phyloP scores from a whole-genome alignment of 257 asterid genomes.

The Solanum sejunctum region DNA sequence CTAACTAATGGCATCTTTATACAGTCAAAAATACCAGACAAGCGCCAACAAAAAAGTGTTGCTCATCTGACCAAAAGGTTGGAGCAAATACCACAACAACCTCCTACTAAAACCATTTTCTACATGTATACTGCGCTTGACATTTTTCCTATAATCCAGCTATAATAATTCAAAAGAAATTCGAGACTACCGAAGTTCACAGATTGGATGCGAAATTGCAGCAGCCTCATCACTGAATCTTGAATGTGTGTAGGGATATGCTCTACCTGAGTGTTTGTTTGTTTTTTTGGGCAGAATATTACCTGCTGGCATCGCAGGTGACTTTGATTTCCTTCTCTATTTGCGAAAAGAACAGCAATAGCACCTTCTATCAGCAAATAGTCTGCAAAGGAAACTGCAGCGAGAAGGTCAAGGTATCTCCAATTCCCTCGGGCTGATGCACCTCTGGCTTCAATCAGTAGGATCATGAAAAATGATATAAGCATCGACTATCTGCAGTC shows the following conservation, averaged over 20 bases:
- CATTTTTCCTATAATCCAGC: neutral
- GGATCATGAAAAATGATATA: neutral
- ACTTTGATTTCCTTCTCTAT: neutral
- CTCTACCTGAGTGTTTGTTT: neutral
- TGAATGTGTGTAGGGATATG: neutral
- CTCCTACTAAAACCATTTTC: neutral
- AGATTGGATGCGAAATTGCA: neutral
- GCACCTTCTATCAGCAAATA: neutral
- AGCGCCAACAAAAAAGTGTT: constrained; percentile 14
- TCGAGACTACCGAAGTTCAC: neutral
- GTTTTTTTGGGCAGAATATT: neutral
- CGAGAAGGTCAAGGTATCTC: neutral
- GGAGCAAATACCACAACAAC: neutral
- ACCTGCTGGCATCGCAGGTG: neutral
- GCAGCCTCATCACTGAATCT: neutral
- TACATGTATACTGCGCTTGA: neutral
- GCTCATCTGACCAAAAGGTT: constrained; percentile 8
- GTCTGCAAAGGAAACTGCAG: neutral
- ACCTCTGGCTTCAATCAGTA: neutral
- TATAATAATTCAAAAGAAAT: neutral
- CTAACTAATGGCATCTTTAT: neutral
- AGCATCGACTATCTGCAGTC: constrained; percentile 32
- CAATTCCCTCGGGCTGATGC: neutral
- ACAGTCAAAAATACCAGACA: constrained; percentile 9
- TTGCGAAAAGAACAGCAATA: neutral